Evolutionary conservation across 2,329 filamentous ascomycete species (phyloP).

Genomic region (Neodidymelliopsis sp.): DNA sequence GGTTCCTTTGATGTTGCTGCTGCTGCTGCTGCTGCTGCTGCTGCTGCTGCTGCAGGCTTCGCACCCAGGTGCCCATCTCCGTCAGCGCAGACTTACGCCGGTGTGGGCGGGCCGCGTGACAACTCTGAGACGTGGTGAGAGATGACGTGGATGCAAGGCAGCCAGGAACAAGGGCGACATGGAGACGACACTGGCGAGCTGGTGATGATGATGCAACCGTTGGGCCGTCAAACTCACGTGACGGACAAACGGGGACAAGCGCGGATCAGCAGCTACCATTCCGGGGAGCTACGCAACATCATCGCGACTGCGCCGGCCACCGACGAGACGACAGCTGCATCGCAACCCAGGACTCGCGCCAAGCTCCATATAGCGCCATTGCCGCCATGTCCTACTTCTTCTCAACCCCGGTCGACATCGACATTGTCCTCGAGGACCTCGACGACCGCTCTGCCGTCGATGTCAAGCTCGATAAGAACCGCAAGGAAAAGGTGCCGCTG

Average conservation of each 20-base stretch:
- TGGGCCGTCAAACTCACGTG: slow-evolving; percentile 16
- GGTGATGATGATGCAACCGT: slow-evolving; percentile 21
- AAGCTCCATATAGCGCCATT: slow-evolving; percentile 4
- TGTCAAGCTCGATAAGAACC: slow-evolving; percentile 97
- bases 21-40: not conserved
- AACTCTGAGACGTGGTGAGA: slow-evolving; percentile 16
- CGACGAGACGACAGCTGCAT: slow-evolving; percentile 26
- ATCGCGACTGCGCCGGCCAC: slow-evolving; percentile 23
- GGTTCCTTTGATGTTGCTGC: not conserved
- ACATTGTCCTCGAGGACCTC: slow-evolving; percentile 94
- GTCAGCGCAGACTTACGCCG: not conserved
- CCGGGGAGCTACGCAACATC: slow-evolving; percentile 19
- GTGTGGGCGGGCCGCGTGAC: slow-evolving; percentile 14
- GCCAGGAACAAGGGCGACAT: slow-evolving; percentile 9
- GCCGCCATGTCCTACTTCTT: slow-evolving; percentile 85
- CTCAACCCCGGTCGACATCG: slow-evolving; percentile 97
- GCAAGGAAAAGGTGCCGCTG: slow-evolving; percentile 93
- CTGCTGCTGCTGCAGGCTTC: not conserved
- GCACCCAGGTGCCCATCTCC: not conserved
- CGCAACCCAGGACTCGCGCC: slow-evolving; percentile 24
- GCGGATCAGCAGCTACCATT: slow-evolving; percentile 25
- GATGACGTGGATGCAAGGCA: slow-evolving; percentile 26
- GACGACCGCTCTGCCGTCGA: slow-evolving; percentile 96
- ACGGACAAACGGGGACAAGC: slow-evolving; percentile 16
- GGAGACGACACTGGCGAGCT: too few species aligned